phyloP scores from a whole-genome alignment of 1,284 basidiomycete genomes.

The Schizophyllum amplum region DNA sequence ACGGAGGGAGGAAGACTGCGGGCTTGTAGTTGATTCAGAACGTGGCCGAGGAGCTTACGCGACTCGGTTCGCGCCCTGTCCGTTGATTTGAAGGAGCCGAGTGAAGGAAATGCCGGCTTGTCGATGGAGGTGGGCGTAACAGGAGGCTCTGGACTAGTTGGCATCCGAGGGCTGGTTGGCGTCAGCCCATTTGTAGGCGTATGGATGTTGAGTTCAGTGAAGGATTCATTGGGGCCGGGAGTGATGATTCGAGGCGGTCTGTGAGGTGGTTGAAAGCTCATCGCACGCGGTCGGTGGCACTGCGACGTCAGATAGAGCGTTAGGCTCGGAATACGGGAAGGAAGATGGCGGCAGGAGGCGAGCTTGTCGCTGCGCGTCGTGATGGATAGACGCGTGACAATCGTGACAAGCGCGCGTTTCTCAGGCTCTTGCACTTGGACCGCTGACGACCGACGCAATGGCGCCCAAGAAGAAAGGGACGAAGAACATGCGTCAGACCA shows the following conservation, averaged over 20 bases:
- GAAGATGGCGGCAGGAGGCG: background rate
- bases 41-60: constrained; percentile 37
- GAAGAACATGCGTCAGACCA: background rate
- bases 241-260: background rate
- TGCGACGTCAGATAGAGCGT: background rate
- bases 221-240: background rate
- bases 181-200: background rate
- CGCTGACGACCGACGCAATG: background rate
- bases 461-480: background rate
- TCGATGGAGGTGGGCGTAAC: background rate
- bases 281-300: too few relatives aligned
- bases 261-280: background rate
- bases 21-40: constrained; percentile 44
- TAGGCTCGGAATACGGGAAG: too few relatives aligned
- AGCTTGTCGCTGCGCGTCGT: background rate
- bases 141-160: background rate
- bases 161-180: background rate
- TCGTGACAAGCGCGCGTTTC: background rate
- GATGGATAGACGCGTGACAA: background rate
- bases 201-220: background rate
- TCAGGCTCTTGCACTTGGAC: background rate
- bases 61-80: constrained; percentile 34
- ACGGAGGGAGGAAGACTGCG: constrained; percentile 44
- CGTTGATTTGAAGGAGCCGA: background rate
- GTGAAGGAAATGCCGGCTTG: background rate